Conservation (phyloP, 192 early-diverging fungal genomes). For the Coemansia sp. region DNA sequence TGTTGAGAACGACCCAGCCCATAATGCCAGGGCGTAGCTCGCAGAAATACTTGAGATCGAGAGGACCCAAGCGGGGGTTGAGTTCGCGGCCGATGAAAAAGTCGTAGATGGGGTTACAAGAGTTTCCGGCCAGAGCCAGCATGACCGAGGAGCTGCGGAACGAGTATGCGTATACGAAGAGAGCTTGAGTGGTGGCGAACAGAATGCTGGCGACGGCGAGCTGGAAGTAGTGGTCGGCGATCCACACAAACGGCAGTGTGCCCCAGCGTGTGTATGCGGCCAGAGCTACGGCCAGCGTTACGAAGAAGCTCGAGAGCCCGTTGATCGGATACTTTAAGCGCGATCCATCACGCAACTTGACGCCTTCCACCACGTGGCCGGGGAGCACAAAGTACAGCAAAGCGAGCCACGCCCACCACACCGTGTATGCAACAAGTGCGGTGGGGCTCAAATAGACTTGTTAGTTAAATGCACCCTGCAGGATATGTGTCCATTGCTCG, state of each 20-base stretch:
- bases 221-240: slow-evolving; percentile 75
- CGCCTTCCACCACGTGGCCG: slow-evolving; percentile 62
- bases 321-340: slow-evolving; percentile 83
- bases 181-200: slow-evolving; percentile 61
- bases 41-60: slow-evolving; percentile 93
- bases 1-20: slow-evolving; percentile 83
- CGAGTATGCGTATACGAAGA: slow-evolving; percentile 72
- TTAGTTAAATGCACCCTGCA: slow-evolving; percentile 47
- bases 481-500: slow-evolving; percentile 27
- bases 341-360: slow-evolving; percentile 65
- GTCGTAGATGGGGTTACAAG: slow-evolving; percentile 87
- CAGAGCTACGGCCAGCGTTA: slow-evolving; percentile 51
- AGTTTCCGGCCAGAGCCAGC: slow-evolving; percentile 82
- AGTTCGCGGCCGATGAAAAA: slow-evolving; percentile 96
- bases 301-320: slow-evolving; percentile 61
- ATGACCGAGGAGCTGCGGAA: slow-evolving; percentile 63
- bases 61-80: slow-evolving; percentile 79
- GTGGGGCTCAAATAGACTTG: slow-evolving; percentile 44
- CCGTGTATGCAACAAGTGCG: slow-evolving; percentile 51
- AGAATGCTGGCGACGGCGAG: slow-evolving; percentile 68
- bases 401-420: slow-evolving; percentile 72
- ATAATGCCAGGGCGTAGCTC: slow-evolving; percentile 93
- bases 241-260: slow-evolving; percentile 65
- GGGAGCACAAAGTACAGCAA: slow-evolving; percentile 68
- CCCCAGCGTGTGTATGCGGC: slow-evolving; percentile 55